These are phyloP conservation scores for Tilletia indica DNA, from an alignment of 1,284 basidiomycete genomes.

Conservation along the genomic window DNA sequence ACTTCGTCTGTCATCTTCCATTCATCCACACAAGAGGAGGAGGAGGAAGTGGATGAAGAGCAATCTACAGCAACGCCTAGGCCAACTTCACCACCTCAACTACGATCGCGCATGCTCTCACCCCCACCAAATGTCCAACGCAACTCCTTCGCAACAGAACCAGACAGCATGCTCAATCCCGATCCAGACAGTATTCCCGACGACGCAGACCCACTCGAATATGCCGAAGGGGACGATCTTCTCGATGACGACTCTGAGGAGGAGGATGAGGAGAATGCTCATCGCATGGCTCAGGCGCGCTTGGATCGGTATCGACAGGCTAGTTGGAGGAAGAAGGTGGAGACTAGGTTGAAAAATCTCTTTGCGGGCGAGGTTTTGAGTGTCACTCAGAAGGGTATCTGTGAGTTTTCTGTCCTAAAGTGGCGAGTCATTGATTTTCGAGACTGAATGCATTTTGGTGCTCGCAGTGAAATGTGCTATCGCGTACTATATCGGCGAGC, in stretches of 20 bases:
- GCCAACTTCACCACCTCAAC: no score
- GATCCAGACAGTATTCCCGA: slow-evolving; percentile 41
- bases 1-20: not conserved
- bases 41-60: no score
- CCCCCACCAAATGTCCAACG: not conserved
- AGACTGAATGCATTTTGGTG: slow-evolving; percentile 48
- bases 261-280: not conserved
- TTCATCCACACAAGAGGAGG: no score
- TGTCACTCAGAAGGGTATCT: slow-evolving; percentile 28
- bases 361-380: slow-evolving; percentile 14
- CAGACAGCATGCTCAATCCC: slow-evolving; percentile 31
- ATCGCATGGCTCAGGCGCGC: not conserved
- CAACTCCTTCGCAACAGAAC: slow-evolving; percentile 35
- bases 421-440: not conserved
- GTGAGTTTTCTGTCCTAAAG: slow-evolving; percentile 57
- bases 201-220: slow-evolving; percentile 42
- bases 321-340: slow-evolving; percentile 10
- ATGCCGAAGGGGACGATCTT: slow-evolving; percentile 31
- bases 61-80: no score
- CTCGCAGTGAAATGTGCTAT: slow-evolving; percentile 76
- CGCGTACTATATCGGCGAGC: slow-evolving; percentile 82
- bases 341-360: not conserved
- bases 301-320: not conserved
- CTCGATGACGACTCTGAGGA: slow-evolving; percentile 34
- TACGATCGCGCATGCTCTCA: not conserved